Percentiles rank a stretch among this genome's conserved stretches.
Conservation (phyloP, 495 filamentous ascomycete species). For the Neurospora cerealis region DNA sequence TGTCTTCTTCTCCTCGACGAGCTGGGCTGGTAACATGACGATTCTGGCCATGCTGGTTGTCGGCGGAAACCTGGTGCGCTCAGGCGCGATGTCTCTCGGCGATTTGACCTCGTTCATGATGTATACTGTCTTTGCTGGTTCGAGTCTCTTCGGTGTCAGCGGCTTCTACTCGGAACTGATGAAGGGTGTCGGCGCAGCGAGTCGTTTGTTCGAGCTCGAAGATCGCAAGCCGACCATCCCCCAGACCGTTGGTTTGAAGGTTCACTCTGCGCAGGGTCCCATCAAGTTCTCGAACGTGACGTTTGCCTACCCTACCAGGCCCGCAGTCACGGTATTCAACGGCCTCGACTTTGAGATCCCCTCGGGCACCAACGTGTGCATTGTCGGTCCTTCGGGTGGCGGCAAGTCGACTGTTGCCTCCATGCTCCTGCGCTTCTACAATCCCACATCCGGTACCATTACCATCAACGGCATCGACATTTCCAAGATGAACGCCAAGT, state of each 20-base stretch:
- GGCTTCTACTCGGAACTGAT: constrained; percentile 97
- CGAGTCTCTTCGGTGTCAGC: constrained; percentile 82
- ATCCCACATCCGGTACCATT: constrained; percentile 66
- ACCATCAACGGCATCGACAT: constrained; percentile 81
- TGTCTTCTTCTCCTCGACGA: constrained; percentile 82
- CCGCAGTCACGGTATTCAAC: constrained; percentile 84
- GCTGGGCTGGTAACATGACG: constrained; percentile 90
- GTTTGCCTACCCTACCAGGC: constrained; percentile 86
- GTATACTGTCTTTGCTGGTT: constrained; percentile 92
- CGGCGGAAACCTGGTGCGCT: constrained; percentile 80
- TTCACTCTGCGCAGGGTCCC: constrained; percentile 71
- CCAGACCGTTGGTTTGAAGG: constrained; percentile 66
- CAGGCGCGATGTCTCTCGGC: constrained; percentile 76
- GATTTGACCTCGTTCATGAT: constrained; percentile 96
- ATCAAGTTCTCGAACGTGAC: constrained; percentile 78
- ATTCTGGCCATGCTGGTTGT: constrained; percentile 86
- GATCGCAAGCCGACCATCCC: constrained; percentile 82
- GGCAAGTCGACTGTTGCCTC: constrained; percentile 93
- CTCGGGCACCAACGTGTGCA: constrained; percentile 86
- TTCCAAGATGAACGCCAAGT: constrained; percentile 81
- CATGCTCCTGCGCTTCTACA: constrained; percentile 83
- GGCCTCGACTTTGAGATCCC: constrained; percentile 83
- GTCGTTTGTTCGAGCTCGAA: constrained; percentile 89
- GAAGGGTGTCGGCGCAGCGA: constrained; percentile 96
- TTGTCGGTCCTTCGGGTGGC: constrained; percentile 90